These are phyloP conservation scores for Candida schatavii DNA, from an alignment of 805 yeast species.

Conservation along the genomic window DNA sequence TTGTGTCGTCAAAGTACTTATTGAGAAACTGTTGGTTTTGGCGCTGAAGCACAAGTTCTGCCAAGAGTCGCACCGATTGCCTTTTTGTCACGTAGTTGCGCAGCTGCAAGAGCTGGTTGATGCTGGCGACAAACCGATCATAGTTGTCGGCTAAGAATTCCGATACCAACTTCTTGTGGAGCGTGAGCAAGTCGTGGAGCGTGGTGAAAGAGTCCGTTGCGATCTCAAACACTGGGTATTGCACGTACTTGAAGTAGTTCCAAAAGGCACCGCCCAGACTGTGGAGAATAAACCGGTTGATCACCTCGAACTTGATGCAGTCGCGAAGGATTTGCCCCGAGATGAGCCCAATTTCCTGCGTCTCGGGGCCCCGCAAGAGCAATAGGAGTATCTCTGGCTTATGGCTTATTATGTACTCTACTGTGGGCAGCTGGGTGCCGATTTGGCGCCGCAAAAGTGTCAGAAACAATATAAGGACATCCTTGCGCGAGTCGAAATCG, in stretches of 20 bases:
- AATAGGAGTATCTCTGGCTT: conserved; percentile 63
- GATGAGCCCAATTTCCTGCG: conserved; percentile 66
- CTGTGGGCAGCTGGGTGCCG: conserved; percentile 78
- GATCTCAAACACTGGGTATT: conserved; percentile 76
- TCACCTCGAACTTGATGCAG: conserved; percentile 72
- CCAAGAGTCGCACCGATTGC: conserved; percentile 76
- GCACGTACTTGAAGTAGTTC: conserved; percentile 79
- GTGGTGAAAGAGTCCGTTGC: conserved; percentile 89
- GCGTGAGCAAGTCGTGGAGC: conserved; percentile 62
- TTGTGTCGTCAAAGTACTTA: conserved; percentile 73
- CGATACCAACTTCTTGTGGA: conserved; percentile 65
- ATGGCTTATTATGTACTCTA: conserved; percentile 65
- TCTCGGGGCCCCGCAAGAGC: conserved; percentile 71
- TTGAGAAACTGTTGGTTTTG: conserved; percentile 72
- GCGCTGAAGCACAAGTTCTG: conserved; percentile 67
- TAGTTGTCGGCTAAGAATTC: conserved; percentile 65
- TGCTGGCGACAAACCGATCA: conserved; percentile 54
- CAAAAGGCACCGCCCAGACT: conserved; percentile 70
- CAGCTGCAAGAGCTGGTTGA: conserved; percentile 70
- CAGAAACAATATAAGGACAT: conserved; percentile 68
- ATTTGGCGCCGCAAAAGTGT: conserved; percentile 75
- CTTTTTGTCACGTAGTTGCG: conserved; percentile 89
- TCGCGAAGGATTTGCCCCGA: conserved; percentile 81
- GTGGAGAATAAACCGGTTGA: conserved; percentile 57
- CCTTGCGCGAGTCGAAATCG: conserved; percentile 89